Conservation (phyloP, 2,329 filamentous ascomycete genomes). For the Pseudogymnoascus sp. region DNA sequence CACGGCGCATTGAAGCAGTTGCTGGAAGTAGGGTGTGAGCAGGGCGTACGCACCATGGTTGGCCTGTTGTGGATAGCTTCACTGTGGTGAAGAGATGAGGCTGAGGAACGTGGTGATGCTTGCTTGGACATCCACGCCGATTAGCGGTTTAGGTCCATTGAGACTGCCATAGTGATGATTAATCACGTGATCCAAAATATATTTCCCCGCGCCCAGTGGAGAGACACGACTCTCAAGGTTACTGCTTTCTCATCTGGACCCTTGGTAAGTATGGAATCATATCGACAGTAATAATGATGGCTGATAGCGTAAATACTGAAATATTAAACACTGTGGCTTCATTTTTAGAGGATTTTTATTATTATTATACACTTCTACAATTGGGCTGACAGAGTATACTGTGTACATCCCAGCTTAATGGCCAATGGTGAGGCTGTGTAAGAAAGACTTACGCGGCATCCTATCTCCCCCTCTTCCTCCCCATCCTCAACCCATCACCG, state of each 20-base stretch:
- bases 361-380: background rate
- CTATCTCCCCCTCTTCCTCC: background rate
- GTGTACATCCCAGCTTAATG: background rate
- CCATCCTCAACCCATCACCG: background rate
- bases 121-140: background rate
- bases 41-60: constrained; percentile 4
- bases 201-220: background rate
- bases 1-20: background rate
- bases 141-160: background rate
- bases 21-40: background rate
- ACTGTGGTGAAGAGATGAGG: background rate
- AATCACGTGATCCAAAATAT: background rate
- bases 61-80: constrained; percentile 7
- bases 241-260: background rate
- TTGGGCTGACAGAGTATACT: background rate
- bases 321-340: background rate
- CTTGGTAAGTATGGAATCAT: background rate
- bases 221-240: background rate
- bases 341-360: background rate
- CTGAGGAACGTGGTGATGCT: constrained; percentile 5
- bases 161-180: background rate
- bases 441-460: constrained; percentile 1
- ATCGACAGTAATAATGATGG: background rate
- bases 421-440: constrained; percentile 3
- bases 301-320: background rate